Conservation (phyloP, 2,329 filamentous ascomycete genomes). For the Cryphonectria radicalis region DNA sequence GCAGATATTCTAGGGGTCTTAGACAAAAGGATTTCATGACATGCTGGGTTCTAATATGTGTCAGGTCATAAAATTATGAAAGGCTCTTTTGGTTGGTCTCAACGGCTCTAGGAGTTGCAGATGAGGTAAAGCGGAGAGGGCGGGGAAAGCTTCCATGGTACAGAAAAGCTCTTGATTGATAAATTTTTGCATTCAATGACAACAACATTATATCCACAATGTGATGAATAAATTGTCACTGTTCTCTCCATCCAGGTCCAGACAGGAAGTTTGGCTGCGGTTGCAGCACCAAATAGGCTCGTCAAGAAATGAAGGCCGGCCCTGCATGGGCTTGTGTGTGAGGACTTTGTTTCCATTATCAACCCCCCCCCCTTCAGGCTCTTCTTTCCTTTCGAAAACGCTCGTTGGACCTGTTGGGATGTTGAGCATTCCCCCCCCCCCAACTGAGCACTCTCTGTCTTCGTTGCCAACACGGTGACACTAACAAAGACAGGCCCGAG, state of each 20-base stretch:
- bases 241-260: background rate
- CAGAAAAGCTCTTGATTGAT: conserved; percentile 4
- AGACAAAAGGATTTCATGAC: conserved; percentile 6
- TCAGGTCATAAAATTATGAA: background rate
- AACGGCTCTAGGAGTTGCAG: background rate
- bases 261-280: background rate
- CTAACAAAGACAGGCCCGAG: background rate
- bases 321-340: background rate
- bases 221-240: background rate
- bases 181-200: background rate
- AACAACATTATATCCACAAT: background rate
- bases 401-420: background rate
- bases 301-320: too few relatives aligned
- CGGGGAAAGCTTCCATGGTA: background rate
- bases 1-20: background rate
- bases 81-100: background rate
- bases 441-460: background rate
- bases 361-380: background rate
- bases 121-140: background rate
- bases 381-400: background rate
- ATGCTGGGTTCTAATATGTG: background rate
- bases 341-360: background rate
- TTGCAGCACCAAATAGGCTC: background rate
- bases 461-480: background rate
- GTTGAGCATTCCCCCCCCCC: background rate